Percentiles rank a stretch among this genome's conserved stretches.
These are phyloP conservation scores for Prunus yedoensis DNA, from an alignment of 331 rosid genomes.

Conservation along the genomic window DNA sequence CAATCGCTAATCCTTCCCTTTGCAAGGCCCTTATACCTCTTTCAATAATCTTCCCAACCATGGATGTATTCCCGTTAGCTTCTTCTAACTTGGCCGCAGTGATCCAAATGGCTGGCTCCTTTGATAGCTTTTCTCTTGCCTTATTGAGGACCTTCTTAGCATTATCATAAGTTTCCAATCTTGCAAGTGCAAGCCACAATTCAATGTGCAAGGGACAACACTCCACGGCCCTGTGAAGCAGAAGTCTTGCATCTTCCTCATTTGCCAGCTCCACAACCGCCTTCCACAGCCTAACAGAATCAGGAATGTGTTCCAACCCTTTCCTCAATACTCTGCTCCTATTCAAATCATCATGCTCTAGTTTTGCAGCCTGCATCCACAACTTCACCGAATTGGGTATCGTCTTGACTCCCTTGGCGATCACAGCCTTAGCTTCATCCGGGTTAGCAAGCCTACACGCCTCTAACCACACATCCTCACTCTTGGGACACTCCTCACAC, in stretches of 20 bases:
- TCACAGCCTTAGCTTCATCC: constrained; percentile 83
- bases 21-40: constrained; percentile 91
- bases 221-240: constrained; percentile 84
- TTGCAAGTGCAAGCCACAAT: constrained; percentile 81
- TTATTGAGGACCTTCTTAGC: constrained; percentile 77
- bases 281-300: constrained; percentile 89
- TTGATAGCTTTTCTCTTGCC: constrained; percentile 73
- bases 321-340: constrained; percentile 79
- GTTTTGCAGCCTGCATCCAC: constrained; percentile 75
- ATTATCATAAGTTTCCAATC: constrained; percentile 79
- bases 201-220: constrained; percentile 86
- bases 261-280: constrained; percentile 87
- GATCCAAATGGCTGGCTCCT: constrained; percentile 88
- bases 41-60: constrained; percentile 84
- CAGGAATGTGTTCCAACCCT: constrained; percentile 77
- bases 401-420: constrained; percentile 67
- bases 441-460: constrained; percentile 81
- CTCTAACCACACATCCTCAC: constrained; percentile 85
- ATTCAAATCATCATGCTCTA: constrained; percentile 68
- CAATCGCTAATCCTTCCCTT: constrained; percentile 75
- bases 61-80: constrained; percentile 77
- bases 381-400: constrained; percentile 74
- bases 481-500: constrained; percentile 84
- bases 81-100: constrained; percentile 88
- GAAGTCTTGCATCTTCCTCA: constrained; percentile 77